A percentile compares a stretch with the other conserved stretches of the same genome.
phyloP scores from a whole-genome alignment of 164 flowering plant genomes.

The Echeveria elegans region DNA sequence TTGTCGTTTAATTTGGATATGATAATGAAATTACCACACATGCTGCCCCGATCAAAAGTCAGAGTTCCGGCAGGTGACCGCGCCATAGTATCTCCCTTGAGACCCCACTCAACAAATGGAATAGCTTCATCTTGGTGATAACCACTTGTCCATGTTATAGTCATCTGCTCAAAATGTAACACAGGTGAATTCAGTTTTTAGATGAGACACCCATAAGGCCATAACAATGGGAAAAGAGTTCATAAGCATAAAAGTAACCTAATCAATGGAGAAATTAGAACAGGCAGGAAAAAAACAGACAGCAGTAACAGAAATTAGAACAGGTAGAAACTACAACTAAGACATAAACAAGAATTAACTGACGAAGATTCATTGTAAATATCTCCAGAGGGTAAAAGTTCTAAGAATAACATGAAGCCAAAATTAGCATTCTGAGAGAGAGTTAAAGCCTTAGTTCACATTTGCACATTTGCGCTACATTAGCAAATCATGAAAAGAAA shows the following conservation, averaged over 20 bases:
- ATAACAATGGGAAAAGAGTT: background rate
- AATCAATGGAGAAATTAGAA: background rate
- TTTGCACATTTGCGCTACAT: background rate
- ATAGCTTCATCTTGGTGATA: constrained; percentile 36
- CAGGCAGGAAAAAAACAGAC: background rate
- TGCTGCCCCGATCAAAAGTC: constrained; percentile 33
- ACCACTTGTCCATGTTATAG: constrained; percentile 59
- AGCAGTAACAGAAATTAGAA: background rate
- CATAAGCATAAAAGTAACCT: background rate
- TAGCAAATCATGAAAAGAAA: constrained; percentile 14
- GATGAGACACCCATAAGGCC: background rate
- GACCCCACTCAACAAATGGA: constrained; percentile 49
- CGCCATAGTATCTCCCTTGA: constrained; percentile 17
- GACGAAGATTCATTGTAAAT: background rate
- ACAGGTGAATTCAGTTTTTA: background rate
- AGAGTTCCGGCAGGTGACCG: constrained; percentile 45
- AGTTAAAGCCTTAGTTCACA: background rate
- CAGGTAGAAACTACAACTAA: too few relatives aligned
- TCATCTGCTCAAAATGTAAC: constrained; percentile 27
- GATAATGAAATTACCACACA: constrained; percentile 31
- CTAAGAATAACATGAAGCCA: background rate
- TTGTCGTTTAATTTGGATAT: background rate
- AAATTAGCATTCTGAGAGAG: background rate
- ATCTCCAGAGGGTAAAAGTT: background rate
- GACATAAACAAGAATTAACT: background rate